Evolutionary conservation across 169 alveolate genomes (phyloP), one percentile per base, ranked within the genome.

Genomic region (Babesia ovis): DNA sequence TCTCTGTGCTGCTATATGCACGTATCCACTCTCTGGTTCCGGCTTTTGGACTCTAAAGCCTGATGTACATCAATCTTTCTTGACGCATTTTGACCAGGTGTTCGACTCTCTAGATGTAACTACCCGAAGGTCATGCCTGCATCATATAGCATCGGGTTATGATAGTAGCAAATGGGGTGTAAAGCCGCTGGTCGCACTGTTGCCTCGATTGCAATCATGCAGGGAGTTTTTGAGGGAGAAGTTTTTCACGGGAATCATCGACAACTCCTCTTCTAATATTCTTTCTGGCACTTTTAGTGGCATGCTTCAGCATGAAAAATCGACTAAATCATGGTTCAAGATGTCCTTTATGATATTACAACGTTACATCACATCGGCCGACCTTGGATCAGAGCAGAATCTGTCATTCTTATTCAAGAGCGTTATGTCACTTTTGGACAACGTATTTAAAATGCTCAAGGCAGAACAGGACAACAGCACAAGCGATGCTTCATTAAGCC

Each of bases 11-110:
- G 27, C 23, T 16, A 35, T 51, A 1, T n/a, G 68, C 42, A 39
- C 48, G 39, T 66, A 25, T 3, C 22, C 50, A 0, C 31, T 39
- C 8, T 57, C 73, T 8, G 64, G 68, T 2, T 67, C 81, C 51
- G 34, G 29, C 12, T 81, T 81, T 22, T 81, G 89, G 89, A 25
- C 35, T 8, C 23, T 81, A 8, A 23, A 50, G 32, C 55, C 32
- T 3, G 80, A 81, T 5, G 37, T 35, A 2, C 73, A 71, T 20
- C 41, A 9, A 23, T 2, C 32, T 18, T 32, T 79, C 11, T 29
- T 50, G 48, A 41, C 45, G n/a, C 31, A 69, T 1, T 58, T 79
- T 61, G 55, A 50, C 14, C 12, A 43, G 25, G 56, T 41, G 6
- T 58, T 54, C 39, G 32, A 12, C 14, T 14, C 31, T 39, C 48